phyloP scores from a whole-genome alignment of 169 alveolate species.

The Babesia ovata region DNA sequence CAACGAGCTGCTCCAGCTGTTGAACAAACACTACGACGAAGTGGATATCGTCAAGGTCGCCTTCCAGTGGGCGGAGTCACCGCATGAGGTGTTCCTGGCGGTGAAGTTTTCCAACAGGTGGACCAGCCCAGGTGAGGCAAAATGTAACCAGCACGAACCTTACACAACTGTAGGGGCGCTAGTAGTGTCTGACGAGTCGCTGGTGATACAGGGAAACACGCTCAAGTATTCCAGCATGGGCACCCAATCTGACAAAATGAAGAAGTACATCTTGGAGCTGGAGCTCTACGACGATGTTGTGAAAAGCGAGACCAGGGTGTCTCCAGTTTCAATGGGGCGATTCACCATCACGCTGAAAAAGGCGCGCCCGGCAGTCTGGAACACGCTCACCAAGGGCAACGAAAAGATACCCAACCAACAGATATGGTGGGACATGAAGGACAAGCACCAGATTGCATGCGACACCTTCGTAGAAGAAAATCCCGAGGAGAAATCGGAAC shows the following conservation, averaged over 20 bases:
- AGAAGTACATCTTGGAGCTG: constrained; percentile 80
- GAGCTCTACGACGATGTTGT: constrained; percentile 77
- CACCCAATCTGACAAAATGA: constrained; percentile 81
- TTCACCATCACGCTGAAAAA: constrained; percentile 83
- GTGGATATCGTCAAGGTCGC: constrained; percentile 88
- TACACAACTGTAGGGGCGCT: constrained; percentile 80
- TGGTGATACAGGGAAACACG: constrained; percentile 67
- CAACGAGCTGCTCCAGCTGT: constrained; percentile 50
- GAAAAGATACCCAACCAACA: constrained; percentile 87
- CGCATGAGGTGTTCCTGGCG: constrained; percentile 83
- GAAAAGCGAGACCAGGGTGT: constrained; percentile 79
- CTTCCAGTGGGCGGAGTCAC: constrained; percentile 96
- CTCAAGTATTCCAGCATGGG: constrained; percentile 83
- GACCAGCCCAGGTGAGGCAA: constrained; percentile 89
- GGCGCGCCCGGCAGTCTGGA: constrained; percentile 80
- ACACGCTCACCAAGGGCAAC: constrained; percentile 77
- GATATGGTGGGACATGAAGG: constrained; percentile 93
- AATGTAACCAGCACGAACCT: not conserved
- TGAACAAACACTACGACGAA: constrained; percentile 56
- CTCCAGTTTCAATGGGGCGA: constrained; percentile 87
- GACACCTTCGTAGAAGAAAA: constrained; percentile 38
- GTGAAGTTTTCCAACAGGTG: constrained; percentile 93
- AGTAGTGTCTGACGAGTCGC: constrained; percentile 77
- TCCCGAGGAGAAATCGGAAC: not conserved
- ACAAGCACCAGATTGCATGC: constrained; percentile 78